phyloP scores from a whole-genome alignment of 1,139 yeast species.

The Kluyveromyces sp. region DNA sequence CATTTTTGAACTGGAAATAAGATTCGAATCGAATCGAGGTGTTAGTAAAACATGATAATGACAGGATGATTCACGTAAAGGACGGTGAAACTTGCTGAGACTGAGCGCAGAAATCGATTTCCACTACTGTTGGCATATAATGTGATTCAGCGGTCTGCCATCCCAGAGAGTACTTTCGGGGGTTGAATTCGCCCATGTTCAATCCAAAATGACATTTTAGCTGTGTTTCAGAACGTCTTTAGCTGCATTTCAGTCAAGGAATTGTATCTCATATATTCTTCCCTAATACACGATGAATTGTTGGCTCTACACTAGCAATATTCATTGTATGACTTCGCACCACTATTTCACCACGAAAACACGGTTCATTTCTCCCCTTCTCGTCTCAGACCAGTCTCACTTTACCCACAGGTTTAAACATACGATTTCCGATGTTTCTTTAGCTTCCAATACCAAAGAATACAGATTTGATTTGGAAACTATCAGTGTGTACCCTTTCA shows the following conservation, averaged over 20 bases:
- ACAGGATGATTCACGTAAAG: neutral
- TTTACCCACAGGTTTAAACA: neutral
- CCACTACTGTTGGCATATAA: neutral
- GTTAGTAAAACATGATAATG: conserved; percentile 18
- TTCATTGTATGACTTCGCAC: too few species aligned
- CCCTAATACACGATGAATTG: too few species aligned
- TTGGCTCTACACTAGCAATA: too few species aligned
- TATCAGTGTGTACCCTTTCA: too few species aligned
- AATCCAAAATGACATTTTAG: too few species aligned
- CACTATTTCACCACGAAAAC: neutral
- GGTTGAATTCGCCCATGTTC: too few species aligned
- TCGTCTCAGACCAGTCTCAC: neutral
- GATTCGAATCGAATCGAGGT: neutral
- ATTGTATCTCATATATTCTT: too few species aligned
- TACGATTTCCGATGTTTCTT: neutral
- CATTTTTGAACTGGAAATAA: conserved; percentile 41
- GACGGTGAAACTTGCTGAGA: neutral
- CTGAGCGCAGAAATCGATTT: neutral
- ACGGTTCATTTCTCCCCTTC: neutral
- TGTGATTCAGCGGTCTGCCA: too few species aligned
- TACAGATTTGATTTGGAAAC: too few species aligned
- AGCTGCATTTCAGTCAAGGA: too few species aligned
- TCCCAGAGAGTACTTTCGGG: too few species aligned
- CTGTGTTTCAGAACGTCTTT: too few species aligned
- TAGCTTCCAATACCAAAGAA: neutral